These are phyloP conservation scores for Fusarium piperis DNA, from an alignment of 2,329 filamentous ascomycete genomes.

Conservation along the genomic window DNA sequence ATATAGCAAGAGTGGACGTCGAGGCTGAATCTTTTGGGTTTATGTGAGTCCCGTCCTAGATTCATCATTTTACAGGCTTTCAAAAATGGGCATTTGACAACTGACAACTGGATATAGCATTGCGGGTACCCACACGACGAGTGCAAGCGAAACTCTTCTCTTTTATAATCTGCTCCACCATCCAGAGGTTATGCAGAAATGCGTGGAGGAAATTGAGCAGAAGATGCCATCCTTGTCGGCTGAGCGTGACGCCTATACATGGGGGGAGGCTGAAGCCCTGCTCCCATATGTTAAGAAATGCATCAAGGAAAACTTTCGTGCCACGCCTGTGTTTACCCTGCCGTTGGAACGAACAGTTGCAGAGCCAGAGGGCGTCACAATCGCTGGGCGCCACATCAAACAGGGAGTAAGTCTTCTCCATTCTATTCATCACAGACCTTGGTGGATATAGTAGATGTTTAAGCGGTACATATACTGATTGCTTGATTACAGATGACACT, in stretches of 20 bases:
- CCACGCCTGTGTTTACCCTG: constrained; percentile 21
- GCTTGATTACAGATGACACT: constrained; percentile 1
- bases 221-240: too few species aligned
- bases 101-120: constrained; percentile 1
- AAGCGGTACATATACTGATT: too few species aligned
- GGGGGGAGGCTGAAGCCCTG: constrained; percentile 1
- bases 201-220: constrained; percentile 13
- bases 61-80: too few species aligned
- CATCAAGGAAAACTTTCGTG: constrained; percentile 18
- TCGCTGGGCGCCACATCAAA: constrained; percentile 14
- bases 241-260: neutral
- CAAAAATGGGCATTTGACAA: neutral
- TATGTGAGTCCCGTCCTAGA: constrained; percentile 21
- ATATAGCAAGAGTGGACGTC: constrained; percentile 1
- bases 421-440: too few species aligned
- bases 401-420: constrained; percentile 9
- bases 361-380: constrained; percentile 4
- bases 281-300: constrained; percentile 16
- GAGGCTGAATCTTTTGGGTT: constrained; percentile 25
- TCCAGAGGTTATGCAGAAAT: constrained; percentile 3
- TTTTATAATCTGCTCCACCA: constrained; percentile 14
- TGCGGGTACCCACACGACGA: constrained; percentile 22
- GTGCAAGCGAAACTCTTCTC: constrained; percentile 13
- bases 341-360: constrained; percentile 12
- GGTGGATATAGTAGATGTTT: too few species aligned